These are phyloP conservation scores for Forsythia viridissima DNA, from an alignment of 257 asterid genomes.

Conservation along the genomic window DNA sequence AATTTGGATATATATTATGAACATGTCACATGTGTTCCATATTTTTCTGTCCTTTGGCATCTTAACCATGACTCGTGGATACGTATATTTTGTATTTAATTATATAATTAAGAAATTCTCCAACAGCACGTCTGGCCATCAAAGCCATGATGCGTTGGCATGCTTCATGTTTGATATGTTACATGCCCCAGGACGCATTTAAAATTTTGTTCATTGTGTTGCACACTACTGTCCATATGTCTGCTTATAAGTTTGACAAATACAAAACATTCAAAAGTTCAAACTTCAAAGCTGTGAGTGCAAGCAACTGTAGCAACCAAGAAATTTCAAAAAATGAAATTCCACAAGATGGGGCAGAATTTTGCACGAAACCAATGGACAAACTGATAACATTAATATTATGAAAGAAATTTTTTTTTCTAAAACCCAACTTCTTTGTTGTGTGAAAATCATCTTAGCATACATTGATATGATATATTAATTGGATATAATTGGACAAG, in stretches of 20 bases:
- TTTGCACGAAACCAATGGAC: not conserved
- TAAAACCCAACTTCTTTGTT: not conserved
- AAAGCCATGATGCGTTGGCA: too few relatives aligned
- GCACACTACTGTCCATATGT: too few relatives aligned
- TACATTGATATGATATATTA: not conserved
- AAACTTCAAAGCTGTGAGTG: not conserved
- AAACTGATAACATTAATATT: too few relatives aligned
- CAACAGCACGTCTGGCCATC: too few relatives aligned
- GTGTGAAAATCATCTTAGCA: not conserved
- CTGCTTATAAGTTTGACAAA: not conserved
- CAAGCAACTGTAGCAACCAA: not conserved
- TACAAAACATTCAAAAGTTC: not conserved
- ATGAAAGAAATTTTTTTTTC: too few relatives aligned
- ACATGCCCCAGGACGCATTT: too few relatives aligned
- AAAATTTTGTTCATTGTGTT: too few relatives aligned
- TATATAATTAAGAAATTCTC: too few relatives aligned
- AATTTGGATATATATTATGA: too few relatives aligned
- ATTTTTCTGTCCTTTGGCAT: not conserved
- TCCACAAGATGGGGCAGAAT: not conserved
- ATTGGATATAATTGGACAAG: not conserved
- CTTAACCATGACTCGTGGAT: not conserved
- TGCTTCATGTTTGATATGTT: too few relatives aligned
- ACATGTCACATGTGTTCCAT: not conserved
- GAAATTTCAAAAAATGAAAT: not conserved
- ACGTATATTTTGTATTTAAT: too few relatives aligned